Evolutionary conservation across 1,284 basidiomycete genomes (phyloP).

Genomic region (Kalmanozyma brasiliensis): DNA sequence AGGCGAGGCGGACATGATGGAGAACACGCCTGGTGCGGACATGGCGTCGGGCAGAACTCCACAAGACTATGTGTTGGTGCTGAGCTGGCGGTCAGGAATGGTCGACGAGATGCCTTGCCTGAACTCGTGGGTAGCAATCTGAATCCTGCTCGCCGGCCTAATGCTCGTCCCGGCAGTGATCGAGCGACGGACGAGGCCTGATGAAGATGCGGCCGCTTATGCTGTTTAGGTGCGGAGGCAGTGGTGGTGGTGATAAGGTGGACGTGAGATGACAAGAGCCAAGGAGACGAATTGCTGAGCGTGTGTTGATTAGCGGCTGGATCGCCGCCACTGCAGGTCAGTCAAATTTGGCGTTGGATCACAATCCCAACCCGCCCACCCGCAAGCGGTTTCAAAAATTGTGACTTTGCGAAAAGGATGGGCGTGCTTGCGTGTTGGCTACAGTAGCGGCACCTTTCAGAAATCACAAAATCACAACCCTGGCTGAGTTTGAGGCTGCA

Average conservation of each 20-base stretch:
- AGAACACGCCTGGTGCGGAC: conserved; percentile 30
- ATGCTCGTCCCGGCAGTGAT: too few species aligned
- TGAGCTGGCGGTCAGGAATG: not conserved
- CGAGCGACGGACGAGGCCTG: too few species aligned
- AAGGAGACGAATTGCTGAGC: not conserved
- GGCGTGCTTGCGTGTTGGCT: not conserved
- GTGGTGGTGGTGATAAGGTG: conserved; percentile 6
- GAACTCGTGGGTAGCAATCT: conserved; percentile 1
- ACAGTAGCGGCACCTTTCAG: too few species aligned
- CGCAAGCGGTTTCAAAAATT: conserved; percentile 4
- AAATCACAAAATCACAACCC: not conserved
- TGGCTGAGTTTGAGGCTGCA: not conserved
- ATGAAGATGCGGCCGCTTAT: not conserved
- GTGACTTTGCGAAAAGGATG: too few species aligned
- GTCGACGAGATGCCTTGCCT: too few species aligned
- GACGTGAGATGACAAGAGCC: not conserved
- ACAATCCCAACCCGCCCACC: too few species aligned
- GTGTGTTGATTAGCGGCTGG: too few species aligned
- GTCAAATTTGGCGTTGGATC: not conserved
- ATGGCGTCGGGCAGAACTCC: conserved; percentile 11
- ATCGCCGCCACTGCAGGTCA: conserved; percentile 9
- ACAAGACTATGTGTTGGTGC: too few species aligned
- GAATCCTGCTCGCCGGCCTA: not conserved
- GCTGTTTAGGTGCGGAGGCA: too few species aligned
- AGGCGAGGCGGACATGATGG: conserved; percentile 41